These are phyloP conservation scores for Ophiocordyceps camponoti-leonardi DNA, from an alignment of 2,329 filamentous ascomycete genomes.

Conservation along the genomic window DNA sequence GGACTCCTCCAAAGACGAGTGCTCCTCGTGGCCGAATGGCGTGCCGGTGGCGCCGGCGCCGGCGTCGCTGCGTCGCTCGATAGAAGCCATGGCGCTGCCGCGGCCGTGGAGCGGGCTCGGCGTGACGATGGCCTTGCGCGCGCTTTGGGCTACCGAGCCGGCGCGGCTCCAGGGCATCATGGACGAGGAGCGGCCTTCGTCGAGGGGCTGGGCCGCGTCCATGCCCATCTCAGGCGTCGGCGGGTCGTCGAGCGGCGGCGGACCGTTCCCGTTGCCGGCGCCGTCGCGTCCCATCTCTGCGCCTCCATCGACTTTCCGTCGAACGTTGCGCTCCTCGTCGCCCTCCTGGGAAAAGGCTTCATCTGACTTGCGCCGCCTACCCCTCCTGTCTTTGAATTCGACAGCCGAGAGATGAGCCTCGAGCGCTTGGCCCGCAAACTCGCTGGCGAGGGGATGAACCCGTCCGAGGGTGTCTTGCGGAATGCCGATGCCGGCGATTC, in stretches of 20 bases:
- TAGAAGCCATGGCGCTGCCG: conserved; percentile 18
- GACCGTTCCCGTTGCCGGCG: conserved; percentile 2
- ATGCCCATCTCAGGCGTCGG: conserved; percentile 47
- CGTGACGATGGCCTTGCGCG: conserved; percentile 13
- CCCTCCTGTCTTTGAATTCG: conserved; percentile 5
- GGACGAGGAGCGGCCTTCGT: conserved; percentile 43
- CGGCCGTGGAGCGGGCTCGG: conserved; percentile 21
- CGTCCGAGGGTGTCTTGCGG: conserved; percentile 10
- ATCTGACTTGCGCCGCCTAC: conserved; percentile 22
- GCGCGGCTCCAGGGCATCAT: conserved; percentile 35
- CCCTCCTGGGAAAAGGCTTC: conserved; percentile 22
- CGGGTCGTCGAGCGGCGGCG: conserved; percentile 15
- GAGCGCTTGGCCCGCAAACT: conserved; percentile 27
- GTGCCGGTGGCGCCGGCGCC: conserved; percentile 6
- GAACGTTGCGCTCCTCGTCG: conserved; percentile 17
- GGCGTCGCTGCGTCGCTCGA: conserved; percentile 31
- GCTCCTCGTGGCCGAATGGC: conserved; percentile 10
- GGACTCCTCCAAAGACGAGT: conserved; percentile 9
- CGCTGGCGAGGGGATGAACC: conserved; percentile 23
- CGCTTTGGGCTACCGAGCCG: conserved; percentile 24
- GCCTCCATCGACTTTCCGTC: conserved; percentile 14
- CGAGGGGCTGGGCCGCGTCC: conserved; percentile 46
- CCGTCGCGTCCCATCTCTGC: conserved; percentile 12
- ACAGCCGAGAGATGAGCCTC: conserved; percentile 11
- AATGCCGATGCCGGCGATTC: conserved; percentile 16